phyloP scores from a whole-genome alignment of 495 filamentous ascomycete genomes.

The Penicillium fimorum region DNA sequence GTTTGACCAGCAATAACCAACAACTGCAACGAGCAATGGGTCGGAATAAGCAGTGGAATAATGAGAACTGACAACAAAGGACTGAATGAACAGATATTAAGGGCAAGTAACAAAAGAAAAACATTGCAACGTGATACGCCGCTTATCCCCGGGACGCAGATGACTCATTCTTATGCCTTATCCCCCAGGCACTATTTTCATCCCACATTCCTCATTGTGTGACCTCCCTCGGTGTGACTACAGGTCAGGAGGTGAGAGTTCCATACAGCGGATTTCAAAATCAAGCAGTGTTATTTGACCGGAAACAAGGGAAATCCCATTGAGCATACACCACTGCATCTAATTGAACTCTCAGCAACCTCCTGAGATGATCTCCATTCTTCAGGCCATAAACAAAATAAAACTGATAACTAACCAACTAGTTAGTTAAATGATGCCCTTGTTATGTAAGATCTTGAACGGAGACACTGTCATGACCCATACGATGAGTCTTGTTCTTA shows the following conservation, averaged over 20 bases:
- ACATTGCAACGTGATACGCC: slow-evolving; percentile 8
- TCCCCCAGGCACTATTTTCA: not conserved
- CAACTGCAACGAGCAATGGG: not conserved
- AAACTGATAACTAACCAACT: no score
- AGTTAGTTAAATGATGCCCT: no score
- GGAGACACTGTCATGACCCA: not conserved
- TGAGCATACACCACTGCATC: not conserved
- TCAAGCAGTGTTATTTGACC: not conserved
- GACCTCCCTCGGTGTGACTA: not conserved
- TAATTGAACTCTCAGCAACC: not conserved
- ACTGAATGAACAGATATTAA: slow-evolving; percentile 8
- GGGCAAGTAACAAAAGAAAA: slow-evolving; percentile 6
- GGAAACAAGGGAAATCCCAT: not conserved
- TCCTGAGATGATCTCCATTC: not conserved
- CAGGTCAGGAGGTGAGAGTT: not conserved
- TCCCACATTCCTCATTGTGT: not conserved
- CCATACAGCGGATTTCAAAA: not conserved
- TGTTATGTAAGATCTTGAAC: not conserved
- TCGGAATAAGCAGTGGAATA: not conserved
- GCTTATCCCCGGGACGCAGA: slow-evolving; percentile 27
- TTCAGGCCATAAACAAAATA: not conserved
- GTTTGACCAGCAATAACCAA: not conserved
- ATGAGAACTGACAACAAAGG: not conserved
- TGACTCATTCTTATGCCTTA: slow-evolving; percentile 25
- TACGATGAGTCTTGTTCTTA: not conserved